Conservation (phyloP, 2,329 filamentous ascomycete species). For the Microcyclosporella mali region DNA sequence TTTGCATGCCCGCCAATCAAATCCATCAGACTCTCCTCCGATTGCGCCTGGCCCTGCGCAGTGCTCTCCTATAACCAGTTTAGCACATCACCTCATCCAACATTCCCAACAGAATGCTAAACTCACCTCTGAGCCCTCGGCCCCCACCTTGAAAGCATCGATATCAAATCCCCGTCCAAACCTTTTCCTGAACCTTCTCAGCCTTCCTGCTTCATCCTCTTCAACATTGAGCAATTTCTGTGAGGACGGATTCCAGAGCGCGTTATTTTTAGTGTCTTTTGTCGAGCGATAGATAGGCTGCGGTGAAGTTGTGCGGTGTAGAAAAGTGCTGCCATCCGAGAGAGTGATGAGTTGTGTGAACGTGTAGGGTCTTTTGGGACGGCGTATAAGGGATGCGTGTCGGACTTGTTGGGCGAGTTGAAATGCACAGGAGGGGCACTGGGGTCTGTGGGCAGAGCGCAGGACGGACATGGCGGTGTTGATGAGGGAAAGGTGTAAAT, state of each 20-base stretch:
- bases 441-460: constrained; percentile 12
- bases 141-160: too few relatives aligned
- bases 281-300: constrained; percentile 54
- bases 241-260: constrained; percentile 83
- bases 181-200: constrained; percentile 76
- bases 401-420: constrained; percentile 52
- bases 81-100: constrained; percentile 4
- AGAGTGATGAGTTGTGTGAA: constrained; percentile 96
- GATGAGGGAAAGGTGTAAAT: constrained; percentile 1
- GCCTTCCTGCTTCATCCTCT: constrained; percentile 85
- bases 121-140: constrained; percentile 26
- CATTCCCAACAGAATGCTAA: too few relatives aligned
- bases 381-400: constrained; percentile 75
- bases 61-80: constrained; percentile 42
- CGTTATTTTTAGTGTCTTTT: constrained; percentile 84
- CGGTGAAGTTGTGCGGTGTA: constrained; percentile 70
- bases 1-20: constrained; percentile 46
- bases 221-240: constrained; percentile 80
- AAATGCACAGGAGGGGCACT: constrained; percentile 10
- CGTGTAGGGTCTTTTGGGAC: constrained; percentile 87
- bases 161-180: constrained; percentile 83
- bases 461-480: constrained; percentile 15
- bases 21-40: constrained; percentile 53
- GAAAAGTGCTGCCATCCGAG: constrained; percentile 81
- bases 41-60: constrained; percentile 34